Conservation (phyloP, 2,329 filamentous ascomycete species). For the Ceratocystis colombiana region DNA sequence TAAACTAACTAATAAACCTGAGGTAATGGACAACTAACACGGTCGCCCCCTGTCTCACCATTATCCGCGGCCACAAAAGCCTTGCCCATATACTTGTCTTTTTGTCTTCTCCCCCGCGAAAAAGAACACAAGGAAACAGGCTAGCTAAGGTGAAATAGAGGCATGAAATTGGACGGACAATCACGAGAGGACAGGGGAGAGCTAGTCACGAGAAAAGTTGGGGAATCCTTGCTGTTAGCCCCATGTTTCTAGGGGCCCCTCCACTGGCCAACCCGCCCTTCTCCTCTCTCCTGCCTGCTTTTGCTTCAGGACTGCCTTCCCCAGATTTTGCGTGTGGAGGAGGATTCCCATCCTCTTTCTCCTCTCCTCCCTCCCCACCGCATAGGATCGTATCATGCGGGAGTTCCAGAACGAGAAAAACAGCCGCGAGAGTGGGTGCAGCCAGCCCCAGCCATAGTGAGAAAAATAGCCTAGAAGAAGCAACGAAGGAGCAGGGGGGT, state of each 20-base stretch:
- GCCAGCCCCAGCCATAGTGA: neutral
- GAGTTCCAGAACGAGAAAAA: conserved; percentile 9
- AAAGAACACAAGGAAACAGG: neutral
- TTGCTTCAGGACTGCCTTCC: neutral
- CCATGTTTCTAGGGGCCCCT: neutral
- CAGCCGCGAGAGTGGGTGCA: conserved; percentile 9
- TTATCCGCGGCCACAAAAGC: neutral
- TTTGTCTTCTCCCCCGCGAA: conserved; percentile 7
- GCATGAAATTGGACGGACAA: neutral
- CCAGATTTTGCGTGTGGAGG: conserved; percentile 6
- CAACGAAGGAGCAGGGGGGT: neutral
- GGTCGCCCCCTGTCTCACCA: conserved; percentile 2
- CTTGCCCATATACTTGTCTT: neutral
- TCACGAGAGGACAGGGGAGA: neutral
- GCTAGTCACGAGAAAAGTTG: conserved; percentile 1
- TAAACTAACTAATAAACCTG: neutral
- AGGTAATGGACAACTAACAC: neutral
- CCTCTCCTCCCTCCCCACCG: neutral
- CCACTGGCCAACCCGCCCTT: too few species aligned
- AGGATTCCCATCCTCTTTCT: neutral
- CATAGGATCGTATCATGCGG: neutral
- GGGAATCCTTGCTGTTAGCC: conserved; percentile 12
- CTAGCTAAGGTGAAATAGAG: neutral
- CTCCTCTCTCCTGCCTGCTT: neutral
- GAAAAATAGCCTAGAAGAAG: neutral